Evolutionary conservation across 2,329 filamentous ascomycete species (phyloP).

Genomic region (Colletotrichum theobromicola): DNA sequence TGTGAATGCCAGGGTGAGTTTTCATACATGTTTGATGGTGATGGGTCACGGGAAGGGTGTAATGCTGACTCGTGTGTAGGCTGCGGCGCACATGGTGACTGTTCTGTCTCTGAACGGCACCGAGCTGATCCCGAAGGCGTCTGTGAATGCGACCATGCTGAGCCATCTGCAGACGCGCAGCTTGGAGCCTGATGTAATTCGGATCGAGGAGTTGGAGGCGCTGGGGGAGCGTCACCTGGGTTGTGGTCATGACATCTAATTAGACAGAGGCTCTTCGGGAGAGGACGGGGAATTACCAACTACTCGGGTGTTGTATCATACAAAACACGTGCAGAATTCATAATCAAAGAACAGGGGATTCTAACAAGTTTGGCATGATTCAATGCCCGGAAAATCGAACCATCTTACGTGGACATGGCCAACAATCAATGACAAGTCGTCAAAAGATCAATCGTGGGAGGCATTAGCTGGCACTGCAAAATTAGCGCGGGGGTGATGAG

Average conservation of each 20-base stretch:
- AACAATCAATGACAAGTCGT: background rate
- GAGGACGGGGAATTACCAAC: background rate
- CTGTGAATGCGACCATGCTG: conserved; percentile 28
- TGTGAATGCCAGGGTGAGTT: conserved; percentile 32
- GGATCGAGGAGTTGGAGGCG: conserved; percentile 37
- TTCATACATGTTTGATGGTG: accelerated
- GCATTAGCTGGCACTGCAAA: background rate
- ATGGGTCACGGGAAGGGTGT: background rate
- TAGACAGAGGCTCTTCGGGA: background rate
- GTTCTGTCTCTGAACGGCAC: conserved; percentile 33
- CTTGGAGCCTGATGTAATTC: conserved; percentile 21
- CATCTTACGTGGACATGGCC: background rate
- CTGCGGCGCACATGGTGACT: conserved; percentile 36
- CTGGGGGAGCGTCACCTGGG: conserved; percentile 39
- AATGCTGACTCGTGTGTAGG: conserved; percentile 10
- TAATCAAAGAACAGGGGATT: background rate
- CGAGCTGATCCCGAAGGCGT: conserved; percentile 34
- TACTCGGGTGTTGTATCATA: background rate
- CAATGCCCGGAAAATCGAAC: background rate
- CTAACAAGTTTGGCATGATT: background rate
- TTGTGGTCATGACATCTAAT: conserved; percentile 37
- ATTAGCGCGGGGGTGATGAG: background rate
- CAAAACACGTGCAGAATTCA: background rate
- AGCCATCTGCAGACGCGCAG: conserved; percentile 22
- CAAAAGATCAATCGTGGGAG: background rate